Evolutionary conservation across 2,329 filamentous ascomycete genomes (phyloP).

Genomic region (Ilyonectria sp.): DNA sequence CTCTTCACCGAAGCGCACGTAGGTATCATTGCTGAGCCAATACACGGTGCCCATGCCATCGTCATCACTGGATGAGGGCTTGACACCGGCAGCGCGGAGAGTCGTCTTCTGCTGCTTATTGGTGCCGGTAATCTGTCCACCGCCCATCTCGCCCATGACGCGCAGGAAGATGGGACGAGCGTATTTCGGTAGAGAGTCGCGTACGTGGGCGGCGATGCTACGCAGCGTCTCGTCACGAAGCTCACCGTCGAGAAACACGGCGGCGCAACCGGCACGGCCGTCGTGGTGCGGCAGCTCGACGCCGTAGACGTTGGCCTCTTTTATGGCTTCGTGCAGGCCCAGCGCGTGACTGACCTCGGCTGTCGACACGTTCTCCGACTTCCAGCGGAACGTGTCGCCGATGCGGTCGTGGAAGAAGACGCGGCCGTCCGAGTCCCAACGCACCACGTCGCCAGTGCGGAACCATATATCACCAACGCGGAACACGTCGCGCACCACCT

Average conservation of each 20-base stretch:
- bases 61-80: slow-evolving; percentile 61
- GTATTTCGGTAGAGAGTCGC: slow-evolving; percentile 76
- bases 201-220: slow-evolving; percentile 74
- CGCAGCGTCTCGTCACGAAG: slow-evolving; percentile 63
- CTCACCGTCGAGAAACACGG: slow-evolving; percentile 71
- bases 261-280: slow-evolving; percentile 86
- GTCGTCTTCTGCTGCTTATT: slow-evolving; percentile 90
- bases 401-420: slow-evolving; percentile 87
- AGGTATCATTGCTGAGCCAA: slow-evolving; percentile 77
- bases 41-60: slow-evolving; percentile 68
- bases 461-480: slow-evolving; percentile 85
- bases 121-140: slow-evolving; percentile 81
- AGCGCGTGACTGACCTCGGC: slow-evolving; percentile 85
- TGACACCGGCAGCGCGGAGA: slow-evolving; percentile 81
- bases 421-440: slow-evolving; percentile 78
- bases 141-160: slow-evolving; percentile 68
- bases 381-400: slow-evolving; percentile 85
- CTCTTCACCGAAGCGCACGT: slow-evolving; percentile 75
- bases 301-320: slow-evolving; percentile 90
- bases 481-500: slow-evolving; percentile 82
- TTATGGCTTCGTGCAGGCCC: slow-evolving; percentile 75
- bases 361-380: slow-evolving; percentile 87
- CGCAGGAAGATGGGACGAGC: slow-evolving; percentile 86
- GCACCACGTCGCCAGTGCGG: slow-evolving; percentile 85
- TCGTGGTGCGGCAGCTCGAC: slow-evolving; percentile 86